Conservation (phyloP, 176 grass and related monocot species). For the Aegilops longissima region DNA sequence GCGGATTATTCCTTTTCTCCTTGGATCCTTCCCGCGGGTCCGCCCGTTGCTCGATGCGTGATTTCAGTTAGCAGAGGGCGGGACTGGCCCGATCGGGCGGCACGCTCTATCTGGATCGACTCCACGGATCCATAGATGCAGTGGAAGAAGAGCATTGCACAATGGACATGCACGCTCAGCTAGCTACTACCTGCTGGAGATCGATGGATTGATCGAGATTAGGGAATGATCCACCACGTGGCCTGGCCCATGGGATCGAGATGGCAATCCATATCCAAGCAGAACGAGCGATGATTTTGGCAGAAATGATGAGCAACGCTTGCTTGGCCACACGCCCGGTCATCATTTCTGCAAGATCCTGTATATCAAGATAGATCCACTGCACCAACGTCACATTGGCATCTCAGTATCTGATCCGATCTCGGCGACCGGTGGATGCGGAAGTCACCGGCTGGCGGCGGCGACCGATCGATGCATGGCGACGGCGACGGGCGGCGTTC, state of each 20-base stretch:
- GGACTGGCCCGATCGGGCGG: neutral
- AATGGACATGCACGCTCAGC: neutral
- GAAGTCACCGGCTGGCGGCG: too few relatives aligned
- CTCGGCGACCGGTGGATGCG: too few relatives aligned
- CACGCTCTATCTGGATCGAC: neutral
- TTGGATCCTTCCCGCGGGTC: slow-evolving; percentile 25
- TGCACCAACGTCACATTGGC: too few relatives aligned
- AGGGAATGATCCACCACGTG: neutral
- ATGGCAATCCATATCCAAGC: neutral
- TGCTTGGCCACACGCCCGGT: neutral
- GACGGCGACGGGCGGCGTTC: too few relatives aligned
- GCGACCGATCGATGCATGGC: too few relatives aligned
- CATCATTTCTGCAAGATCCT: too few relatives aligned
- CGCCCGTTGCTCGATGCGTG: slow-evolving; percentile 5
- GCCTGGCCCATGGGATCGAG: neutral
- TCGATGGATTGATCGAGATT: neutral
- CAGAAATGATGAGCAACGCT: neutral
- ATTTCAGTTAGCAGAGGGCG: too few relatives aligned
- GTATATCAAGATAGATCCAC: too few relatives aligned
- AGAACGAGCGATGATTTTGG: neutral
- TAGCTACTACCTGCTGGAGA: too few relatives aligned
- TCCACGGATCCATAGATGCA: too few relatives aligned
- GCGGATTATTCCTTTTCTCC: neutral
- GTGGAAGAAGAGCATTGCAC: too few relatives aligned
- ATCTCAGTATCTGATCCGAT: too few relatives aligned